Base-by-base conservation (phyloP, 1,284 basidiomycete genomes). In the Boletus smithii region DNA sequence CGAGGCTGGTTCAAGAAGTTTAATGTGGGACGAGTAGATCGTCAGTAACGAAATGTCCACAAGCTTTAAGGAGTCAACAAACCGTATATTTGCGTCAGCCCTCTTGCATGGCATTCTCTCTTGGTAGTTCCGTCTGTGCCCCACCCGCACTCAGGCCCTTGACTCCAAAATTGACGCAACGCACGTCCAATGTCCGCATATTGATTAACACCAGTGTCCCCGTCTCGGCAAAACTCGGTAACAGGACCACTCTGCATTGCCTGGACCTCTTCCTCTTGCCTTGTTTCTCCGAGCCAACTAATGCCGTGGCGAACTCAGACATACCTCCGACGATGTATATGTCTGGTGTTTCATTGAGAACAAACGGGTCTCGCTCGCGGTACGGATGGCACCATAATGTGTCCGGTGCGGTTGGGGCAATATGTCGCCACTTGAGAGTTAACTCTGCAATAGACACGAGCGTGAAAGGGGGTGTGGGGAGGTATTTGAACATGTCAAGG, bases 351-450 rank as follows among this genome's bases (percentile, higher is more conserved):
- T 86, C 76, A 22, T 74, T 66, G 32, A 99, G 74, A 48, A 97
- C 77, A 69, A 99, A 99, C 0, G 97, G 97, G 66, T 99, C 97
- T 8, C 73, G 72, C 31, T 82, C 76, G 43, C 89, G 84, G 71
- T 90, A 98, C 8, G 97, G 97, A 66, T 97, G 95, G 62, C 95
- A 97, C 93, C 94, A 98, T 2, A 99, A 77, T 1, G 97, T 99
- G 68, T 99, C 97, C 11, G 97, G 97, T 11, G 95, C 94, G 1
- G 95, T 99, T 0, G 97, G 97, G 9, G 97, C 95, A 58, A 97
- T 81, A 69, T 99, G 97, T 52, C 92, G 77, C 97, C 95, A 99
- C 60, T 80, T 81, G 10, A 99, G 74, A 13, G 92, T 95, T 40
- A 85, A 76, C 54, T 82, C 76, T 3, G 91, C 83, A 59, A 97